Base-by-base conservation (phyloP, 2,329 filamentous ascomycete genomes). In the Penicillium psychrosexuale region DNA sequence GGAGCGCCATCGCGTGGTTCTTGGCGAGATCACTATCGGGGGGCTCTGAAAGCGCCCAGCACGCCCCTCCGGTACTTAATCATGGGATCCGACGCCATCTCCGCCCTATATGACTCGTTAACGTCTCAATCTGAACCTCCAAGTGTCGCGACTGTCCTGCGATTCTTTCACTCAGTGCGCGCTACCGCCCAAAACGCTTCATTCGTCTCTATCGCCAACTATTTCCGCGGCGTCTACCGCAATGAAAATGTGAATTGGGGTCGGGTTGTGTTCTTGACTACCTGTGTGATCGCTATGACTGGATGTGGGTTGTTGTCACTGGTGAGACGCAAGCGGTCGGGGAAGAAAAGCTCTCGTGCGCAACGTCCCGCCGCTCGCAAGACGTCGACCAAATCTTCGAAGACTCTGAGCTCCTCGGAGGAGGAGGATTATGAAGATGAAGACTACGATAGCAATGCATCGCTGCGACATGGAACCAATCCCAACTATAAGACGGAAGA, bases 361-460 rank as follows among this genome's bases (percentile, higher is more conserved):
- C 51, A 46, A 34, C 51, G 56, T 12, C 27, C 53, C 11, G 22
- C 47, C 9, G 11, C 53, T 15, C 65, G 57, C 48, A 67, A 63
- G 30, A 55, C 58, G 28, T 56, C 55, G 38, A 61, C 59, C 43
- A 72, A 67, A 46, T 51, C 61, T 19, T 68, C 69, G 12, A 66
- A 59, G 22, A 69, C 64, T 4, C 55, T 69, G 24, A 71, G 69
- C 30, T 73, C 70, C 9, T 74, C 72, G 0, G 70, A 71, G 17
- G 69, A 71, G 28, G 71, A 74, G n/a, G 70, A 69, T 17, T 71
- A 72, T 31, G 71, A 72, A 55, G 63, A 65, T 43, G 71, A 74
- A 17, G 70, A 69, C 8, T 70, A 70, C 37, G 70, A 72, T 47
- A 72, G 68, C 57, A 69, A 64, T 47, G 66, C 61, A 17, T 72